Evolutionary conservation across 805 yeast genomes (phyloP).

Genomic region (Lachancea fermentati): DNA sequence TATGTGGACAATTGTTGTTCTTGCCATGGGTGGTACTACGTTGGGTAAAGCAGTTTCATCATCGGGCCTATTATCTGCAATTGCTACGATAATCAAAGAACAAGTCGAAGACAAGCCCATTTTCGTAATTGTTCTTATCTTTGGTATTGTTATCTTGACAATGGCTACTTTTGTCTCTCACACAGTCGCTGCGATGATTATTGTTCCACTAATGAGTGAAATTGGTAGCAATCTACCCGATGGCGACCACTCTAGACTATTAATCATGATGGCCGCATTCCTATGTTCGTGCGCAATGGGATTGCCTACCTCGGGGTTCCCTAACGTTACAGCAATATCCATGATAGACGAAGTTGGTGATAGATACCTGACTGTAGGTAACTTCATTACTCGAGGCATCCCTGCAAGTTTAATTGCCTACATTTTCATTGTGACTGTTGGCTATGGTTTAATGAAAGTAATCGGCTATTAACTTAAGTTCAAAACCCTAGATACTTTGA

Average conservation of each 20-base stretch:
- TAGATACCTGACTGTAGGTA: constrained; percentile 79
- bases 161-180: constrained; percentile 96
- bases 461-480: constrained; percentile 43
- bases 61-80: constrained; percentile 75
- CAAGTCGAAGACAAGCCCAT: constrained; percentile 63
- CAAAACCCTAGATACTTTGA: no score
- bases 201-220: constrained; percentile 84
- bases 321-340: constrained; percentile 95
- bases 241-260: constrained; percentile 77
- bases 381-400: constrained; percentile 85
- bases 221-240: constrained; percentile 69
- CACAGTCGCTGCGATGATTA: constrained; percentile 92
- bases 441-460: constrained; percentile 64
- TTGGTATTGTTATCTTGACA: constrained; percentile 73
- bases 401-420: constrained; percentile 80
- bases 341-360: constrained; percentile 89
- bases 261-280: constrained; percentile 59
- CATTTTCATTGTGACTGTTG: constrained; percentile 66
- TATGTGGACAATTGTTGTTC: constrained; percentile 91
- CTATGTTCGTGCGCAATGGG: constrained; percentile 97
- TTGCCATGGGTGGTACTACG: constrained; percentile 98
- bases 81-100: constrained; percentile 64
- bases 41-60: constrained; percentile 92
- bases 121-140: constrained; percentile 67
- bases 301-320: constrained; percentile 94